Evolutionary conservation across 2,329 filamentous ascomycete species (phyloP).

Genomic region (Penicillium sp.): DNA sequence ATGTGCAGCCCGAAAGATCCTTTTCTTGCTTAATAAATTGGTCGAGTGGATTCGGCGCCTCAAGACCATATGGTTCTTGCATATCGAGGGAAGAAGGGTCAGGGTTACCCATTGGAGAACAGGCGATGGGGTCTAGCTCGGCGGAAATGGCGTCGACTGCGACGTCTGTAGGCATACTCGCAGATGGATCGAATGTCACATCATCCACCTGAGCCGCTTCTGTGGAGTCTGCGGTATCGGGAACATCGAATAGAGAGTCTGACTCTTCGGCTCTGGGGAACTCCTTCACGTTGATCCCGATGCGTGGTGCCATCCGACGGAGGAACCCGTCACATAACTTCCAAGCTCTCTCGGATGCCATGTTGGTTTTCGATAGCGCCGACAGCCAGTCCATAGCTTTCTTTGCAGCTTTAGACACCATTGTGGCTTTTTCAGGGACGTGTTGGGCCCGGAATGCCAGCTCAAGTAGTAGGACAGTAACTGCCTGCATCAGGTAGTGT

Average conservation of each 20-base stretch:
- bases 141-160: slow-evolving; percentile 17
- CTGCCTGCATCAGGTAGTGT: slow-evolving; percentile 46
- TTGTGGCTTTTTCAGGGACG: slow-evolving; percentile 40
- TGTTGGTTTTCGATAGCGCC: slow-evolving; percentile 30
- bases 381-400: slow-evolving; percentile 38
- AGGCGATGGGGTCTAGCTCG: slow-evolving; percentile 23
- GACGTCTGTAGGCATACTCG: slow-evolving; percentile 8
- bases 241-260: slow-evolving; percentile 18
- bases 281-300: slow-evolving; percentile 31
- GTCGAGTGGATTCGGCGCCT: slow-evolving; percentile 26
- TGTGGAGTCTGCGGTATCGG: slow-evolving; percentile 17
- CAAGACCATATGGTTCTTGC: slow-evolving; percentile 19
- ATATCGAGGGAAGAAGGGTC: slow-evolving; percentile 19
- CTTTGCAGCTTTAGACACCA: slow-evolving; percentile 35
- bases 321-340: slow-evolving; percentile 38
- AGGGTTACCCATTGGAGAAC: slow-evolving; percentile 28
- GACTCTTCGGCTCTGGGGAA: slow-evolving; percentile 26
- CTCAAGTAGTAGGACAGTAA: slow-evolving; percentile 44
- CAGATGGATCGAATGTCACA: slow-evolving; percentile 23
- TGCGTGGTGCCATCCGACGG: slow-evolving; percentile 32
- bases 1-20: slow-evolving; percentile 19
- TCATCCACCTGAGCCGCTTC: slow-evolving; percentile 12
- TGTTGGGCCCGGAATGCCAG: slow-evolving; percentile 43
- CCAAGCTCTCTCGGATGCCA: slow-evolving; percentile 34
- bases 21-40: slow-evolving; percentile 31